Base-by-base conservation (phyloP, 169 alveolate species). In the Eimeria acervulina region DNA sequence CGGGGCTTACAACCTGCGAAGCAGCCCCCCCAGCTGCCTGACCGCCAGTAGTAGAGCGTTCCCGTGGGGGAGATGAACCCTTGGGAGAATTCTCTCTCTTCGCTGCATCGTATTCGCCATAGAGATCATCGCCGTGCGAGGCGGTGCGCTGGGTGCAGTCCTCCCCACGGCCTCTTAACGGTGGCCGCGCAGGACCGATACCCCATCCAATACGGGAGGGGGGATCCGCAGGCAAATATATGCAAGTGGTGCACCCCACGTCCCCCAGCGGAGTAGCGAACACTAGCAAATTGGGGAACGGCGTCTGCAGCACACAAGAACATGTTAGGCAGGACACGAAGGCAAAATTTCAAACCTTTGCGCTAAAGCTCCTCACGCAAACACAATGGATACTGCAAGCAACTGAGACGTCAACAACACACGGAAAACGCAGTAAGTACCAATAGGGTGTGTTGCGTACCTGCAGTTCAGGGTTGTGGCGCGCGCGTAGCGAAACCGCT, bases 161-260 rank as follows among this genome's bases (percentile, higher is more conserved):
- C 44, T 31, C 93, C 26, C 63, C 93, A 70, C 52, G 74, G 44
- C 92, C 92, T 44, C 96, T 51, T 13, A n/a, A 59, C 15, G 96
- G 94, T 0, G 89, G 61, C 47, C 80, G 88, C 40, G 96, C 96
- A 15, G 90, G 81, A 10, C 94, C 96, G 23, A 93, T 72, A 6
- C 96, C 96, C 96, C 96, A 93, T 4, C 96, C 96, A 55, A 38
- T 28, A 10, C 96, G 96, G 21, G 94, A 93, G 33, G 94, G 94
- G 23, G 96, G 94, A 61, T 63, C 81, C 55, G 88, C 61, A 61
- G 93, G 90, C 87, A 83, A 21, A 68, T 93, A 84, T 17, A 83
- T n/a, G 59, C 83, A 88, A 15, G 94, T 66, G n/a, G 90, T 93
- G 63, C 96, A 93, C 6, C 90, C 93, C 84, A 72, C 42, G 33